Evolutionary conservation across 768 basidiomycete species (phyloP).

Genomic region (Tylopilus sp.): DNA sequence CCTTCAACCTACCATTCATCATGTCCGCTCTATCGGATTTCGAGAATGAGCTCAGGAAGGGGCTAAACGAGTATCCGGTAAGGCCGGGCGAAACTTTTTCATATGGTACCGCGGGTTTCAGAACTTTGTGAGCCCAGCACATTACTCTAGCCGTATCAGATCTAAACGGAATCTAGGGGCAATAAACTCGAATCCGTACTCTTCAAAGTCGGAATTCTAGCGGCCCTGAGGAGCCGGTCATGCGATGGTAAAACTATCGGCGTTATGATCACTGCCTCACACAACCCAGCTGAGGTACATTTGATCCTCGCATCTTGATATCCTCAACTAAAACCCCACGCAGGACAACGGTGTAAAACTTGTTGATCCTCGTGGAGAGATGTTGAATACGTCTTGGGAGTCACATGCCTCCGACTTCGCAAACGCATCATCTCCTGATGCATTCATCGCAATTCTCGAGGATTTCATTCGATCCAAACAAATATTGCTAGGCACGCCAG

Average conservation of each 20-base stretch:
- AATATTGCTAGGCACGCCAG: constrained; percentile 77
- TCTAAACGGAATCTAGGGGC: constrained; percentile 44
- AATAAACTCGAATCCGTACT: constrained; percentile 81
- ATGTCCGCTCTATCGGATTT: constrained; percentile 36
- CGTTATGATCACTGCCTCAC: constrained; percentile 99
- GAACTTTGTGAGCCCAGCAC: constrained; percentile 73
- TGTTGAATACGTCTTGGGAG: constrained; percentile 96
- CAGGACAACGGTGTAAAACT: constrained; percentile 99
- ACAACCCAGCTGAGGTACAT: constrained; percentile 92
- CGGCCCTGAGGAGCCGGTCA: constrained; percentile 85
- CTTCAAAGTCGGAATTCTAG: constrained; percentile 89
- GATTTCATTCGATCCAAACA: constrained; percentile 57
- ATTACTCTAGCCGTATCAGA: constrained; percentile 1
- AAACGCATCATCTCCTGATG: constrained; percentile 73
- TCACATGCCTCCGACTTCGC: constrained; percentile 79
- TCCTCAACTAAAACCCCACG: constrained; percentile 3
- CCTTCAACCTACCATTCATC: not conserved
- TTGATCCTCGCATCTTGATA: not conserved
- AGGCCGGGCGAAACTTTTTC: constrained; percentile 66
- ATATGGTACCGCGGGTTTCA: constrained; percentile 95
- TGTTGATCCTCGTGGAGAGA: constrained; percentile 95
- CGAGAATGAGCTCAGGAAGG: constrained; percentile 42
- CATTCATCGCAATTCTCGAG: constrained; percentile 65
- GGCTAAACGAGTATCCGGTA: constrained; percentile 67
- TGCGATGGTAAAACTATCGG: constrained; percentile 91